These are phyloP conservation scores for Fusarium sp. DNA, from an alignment of 2,329 filamentous ascomycete genomes.

Conservation along the genomic window DNA sequence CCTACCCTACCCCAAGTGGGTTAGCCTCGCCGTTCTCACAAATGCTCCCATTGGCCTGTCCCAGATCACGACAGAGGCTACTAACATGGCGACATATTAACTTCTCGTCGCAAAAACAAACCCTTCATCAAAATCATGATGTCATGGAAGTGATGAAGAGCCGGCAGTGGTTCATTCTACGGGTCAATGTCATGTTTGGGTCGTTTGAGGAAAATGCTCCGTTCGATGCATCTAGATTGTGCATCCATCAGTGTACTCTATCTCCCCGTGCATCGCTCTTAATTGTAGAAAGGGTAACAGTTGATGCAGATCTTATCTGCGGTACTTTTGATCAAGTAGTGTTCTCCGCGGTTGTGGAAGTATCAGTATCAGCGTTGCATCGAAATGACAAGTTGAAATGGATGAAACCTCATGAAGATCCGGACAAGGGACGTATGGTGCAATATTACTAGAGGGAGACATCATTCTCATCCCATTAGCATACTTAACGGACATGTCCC, in stretches of 20 bases:
- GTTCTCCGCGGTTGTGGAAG: rapidly evolving
- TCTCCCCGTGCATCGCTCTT: not conserved
- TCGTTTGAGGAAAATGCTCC: not conserved
- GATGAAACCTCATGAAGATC: slow-evolving; percentile 1
- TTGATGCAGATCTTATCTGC: not conserved
- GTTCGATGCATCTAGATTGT: not conserved
- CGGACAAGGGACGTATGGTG: slow-evolving; percentile 21
- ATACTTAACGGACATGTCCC: not conserved
- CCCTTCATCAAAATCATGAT: not conserved
- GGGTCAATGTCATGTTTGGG: not conserved
- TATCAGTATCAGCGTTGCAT: not conserved
- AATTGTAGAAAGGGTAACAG: not conserved
- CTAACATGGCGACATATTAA: slow-evolving; percentile 24
- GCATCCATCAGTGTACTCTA: not conserved
- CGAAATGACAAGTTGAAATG: not conserved
- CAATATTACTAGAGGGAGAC: not conserved
- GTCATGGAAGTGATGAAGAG: not conserved
- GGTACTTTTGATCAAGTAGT: not conserved
- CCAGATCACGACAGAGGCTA: slow-evolving; percentile 18
- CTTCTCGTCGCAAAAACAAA: not conserved
- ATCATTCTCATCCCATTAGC: not conserved
- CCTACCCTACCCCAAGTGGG: not conserved
- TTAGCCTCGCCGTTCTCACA: not conserved
- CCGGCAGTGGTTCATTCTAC: not conserved
- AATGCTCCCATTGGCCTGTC: not conserved